Evolutionary conservation across 805 yeast genomes (phyloP), one percentile per base, ranked within the genome.

Genomic region (Scheffersomyces lignosus): DNA sequence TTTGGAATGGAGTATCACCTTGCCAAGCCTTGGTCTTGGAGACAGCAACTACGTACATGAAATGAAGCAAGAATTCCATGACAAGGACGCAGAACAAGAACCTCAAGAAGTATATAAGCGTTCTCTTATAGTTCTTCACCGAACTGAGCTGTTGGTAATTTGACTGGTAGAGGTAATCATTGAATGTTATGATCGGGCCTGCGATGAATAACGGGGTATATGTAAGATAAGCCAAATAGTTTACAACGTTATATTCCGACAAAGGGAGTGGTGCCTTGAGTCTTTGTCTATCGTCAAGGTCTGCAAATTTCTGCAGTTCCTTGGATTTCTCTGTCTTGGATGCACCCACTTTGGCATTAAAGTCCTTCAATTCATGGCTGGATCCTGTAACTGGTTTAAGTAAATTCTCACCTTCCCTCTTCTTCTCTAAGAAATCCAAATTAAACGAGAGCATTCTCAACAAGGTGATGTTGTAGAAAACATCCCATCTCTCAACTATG

Each of bases 131-230:
- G 35, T 75, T 72, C 32, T 54, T 49, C 24, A 85, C 81, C 0
- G 95, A 76, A 1, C 83, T 72, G 13, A 83, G 63, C 31, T 50
- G 60, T 13, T 78, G 71, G 44, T 75, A 70, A 25, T 66, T 63
- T 3, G 82, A 69, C 64, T 93, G 99, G 49, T 82, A 81, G 28
- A 85, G 60, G 58, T 81, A 93, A 60, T 93, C 99, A 63, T 93
- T 93, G 69, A 86, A 93, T 0, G 98, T 86, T 28, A 93, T 56
- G 13, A 93, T 80, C 16, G 99, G 99, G 1, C 99, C 99, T 2
- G 96, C 97, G 49, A 93, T 81, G 61, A 86, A 87, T 32, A 93
- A 65, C 3, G 99, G 99, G 0, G 96, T 78, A 52, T 93, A 93
- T 4, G 83, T 64, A 23, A 87, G 58, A 55, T 89, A 93, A 0